These are phyloP conservation scores for Phoma herbarum DNA, from an alignment of 2,329 filamentous ascomycete genomes.

Conservation along the genomic window DNA sequence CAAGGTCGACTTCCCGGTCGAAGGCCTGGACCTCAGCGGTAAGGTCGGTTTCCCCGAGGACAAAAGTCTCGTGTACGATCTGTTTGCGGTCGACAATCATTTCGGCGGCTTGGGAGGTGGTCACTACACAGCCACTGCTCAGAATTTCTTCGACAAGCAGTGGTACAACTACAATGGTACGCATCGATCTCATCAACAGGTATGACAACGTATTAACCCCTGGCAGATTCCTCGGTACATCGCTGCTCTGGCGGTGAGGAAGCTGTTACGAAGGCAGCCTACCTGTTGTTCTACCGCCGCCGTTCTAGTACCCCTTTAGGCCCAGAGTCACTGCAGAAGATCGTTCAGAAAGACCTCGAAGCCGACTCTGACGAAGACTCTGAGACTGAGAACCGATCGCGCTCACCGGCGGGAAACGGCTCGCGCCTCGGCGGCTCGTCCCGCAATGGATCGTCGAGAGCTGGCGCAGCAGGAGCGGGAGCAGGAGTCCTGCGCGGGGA, in stretches of 20 bases:
- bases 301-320: slow-evolving; percentile 80
- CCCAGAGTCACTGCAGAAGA: slow-evolving; percentile 75
- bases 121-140: slow-evolving; percentile 94
- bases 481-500: slow-evolving; percentile 50
- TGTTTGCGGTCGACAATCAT: slow-evolving; percentile 96
- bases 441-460: slow-evolving; percentile 91
- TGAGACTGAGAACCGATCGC: slow-evolving; percentile 46
- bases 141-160: slow-evolving; percentile 85
- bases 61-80: slow-evolving; percentile 86
- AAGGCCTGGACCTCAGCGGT: slow-evolving; percentile 81
- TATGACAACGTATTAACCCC: slow-evolving; percentile 53
- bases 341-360: slow-evolving; percentile 66
- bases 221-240: slow-evolving; percentile 76
- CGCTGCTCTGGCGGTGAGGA: slow-evolving; percentile 62
- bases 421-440: slow-evolving; percentile 87
- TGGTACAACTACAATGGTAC: slow-evolving; percentile 98
- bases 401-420: slow-evolving; percentile 77
- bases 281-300: slow-evolving; percentile 94
- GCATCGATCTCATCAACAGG: not conserved
- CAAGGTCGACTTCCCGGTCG: slow-evolving; percentile 88
- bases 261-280: slow-evolving; percentile 80
- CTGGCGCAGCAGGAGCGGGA: slow-evolving; percentile 79
- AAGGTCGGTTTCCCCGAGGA: slow-evolving; percentile 82
- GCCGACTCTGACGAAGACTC: slow-evolving; percentile 57
- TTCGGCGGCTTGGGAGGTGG: slow-evolving; percentile 92